Conservation (phyloP, 352 stramenopile genomes). For the Blastocystis sp. region DNA sequence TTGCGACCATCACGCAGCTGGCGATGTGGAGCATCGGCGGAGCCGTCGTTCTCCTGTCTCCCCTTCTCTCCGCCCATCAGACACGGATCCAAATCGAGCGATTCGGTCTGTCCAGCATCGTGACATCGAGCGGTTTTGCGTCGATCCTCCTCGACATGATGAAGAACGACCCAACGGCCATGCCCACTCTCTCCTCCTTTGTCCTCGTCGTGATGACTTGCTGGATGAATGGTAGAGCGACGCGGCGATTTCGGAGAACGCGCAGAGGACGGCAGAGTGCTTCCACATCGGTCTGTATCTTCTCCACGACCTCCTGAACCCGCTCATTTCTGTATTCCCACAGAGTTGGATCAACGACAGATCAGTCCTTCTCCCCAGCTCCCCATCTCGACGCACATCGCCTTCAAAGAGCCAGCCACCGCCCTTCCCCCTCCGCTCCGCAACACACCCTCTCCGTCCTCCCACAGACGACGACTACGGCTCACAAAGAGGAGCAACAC, state of each 20-base stretch:
- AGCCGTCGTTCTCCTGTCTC: slow-evolving; percentile 16
- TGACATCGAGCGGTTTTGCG: slow-evolving; percentile 20
- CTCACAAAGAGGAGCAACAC: background rate
- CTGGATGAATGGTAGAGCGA: background rate
- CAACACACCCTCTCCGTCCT: background rate
- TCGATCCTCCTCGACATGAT: background rate
- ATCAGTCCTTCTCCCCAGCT: background rate
- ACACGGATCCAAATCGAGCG: slow-evolving; percentile 39
- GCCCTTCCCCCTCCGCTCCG: background rate
- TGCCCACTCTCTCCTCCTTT: slow-evolving; percentile 30
- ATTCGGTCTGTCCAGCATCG: slow-evolving; percentile 17
- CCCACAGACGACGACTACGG: slow-evolving; percentile 9
- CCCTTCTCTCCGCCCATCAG: slow-evolving; percentile 11
- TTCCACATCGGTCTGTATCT: slow-evolving; percentile 34
- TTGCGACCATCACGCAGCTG: background rate
- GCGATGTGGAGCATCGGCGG: slow-evolving; percentile 57
- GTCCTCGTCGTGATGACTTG: background rate
- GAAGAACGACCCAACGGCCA: slow-evolving; percentile 31
- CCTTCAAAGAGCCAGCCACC: background rate
- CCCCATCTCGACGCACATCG: background rate
- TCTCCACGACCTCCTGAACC: slow-evolving; percentile 19
- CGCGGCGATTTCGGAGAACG: background rate
- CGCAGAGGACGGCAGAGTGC: slow-evolving; percentile 22
- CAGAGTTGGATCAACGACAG: background rate
- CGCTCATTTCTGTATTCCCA: background rate